Base-by-base conservation (phyloP, 805 yeast species). In the Lipomyces spencermartinsiae region DNA sequence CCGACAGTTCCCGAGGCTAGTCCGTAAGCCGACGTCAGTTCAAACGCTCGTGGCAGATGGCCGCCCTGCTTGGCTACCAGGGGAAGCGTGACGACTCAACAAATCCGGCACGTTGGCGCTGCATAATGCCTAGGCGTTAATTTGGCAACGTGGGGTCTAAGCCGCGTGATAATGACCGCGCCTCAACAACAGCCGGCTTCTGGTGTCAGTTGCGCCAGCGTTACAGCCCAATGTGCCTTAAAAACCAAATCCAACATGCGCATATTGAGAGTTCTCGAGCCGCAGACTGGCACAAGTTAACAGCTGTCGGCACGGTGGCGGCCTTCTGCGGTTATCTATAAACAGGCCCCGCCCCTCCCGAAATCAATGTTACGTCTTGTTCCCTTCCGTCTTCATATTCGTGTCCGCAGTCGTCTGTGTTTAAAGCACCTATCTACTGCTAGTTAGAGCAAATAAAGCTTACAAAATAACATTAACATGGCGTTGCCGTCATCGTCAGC, bases 401-500 rank as follows among this genome's bases (percentile, higher is more conserved):
- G 22, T 43, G 49, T n/a, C 10, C 49, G 22, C 49, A 16, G n/a
- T 43, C 29, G 3, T 25, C 25, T 43, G 49, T 43, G n/a, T 43
- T 43, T 6, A n/a, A 22, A 19, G 4, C 19, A 16, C n/a, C 49
- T 43, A 3, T 19, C n/a, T 16, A 16, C 4, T 43, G 19, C 49
- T n/a, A 43, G 49, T 43, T 53, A 29, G 16, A 53, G 56, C 56
- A 53, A 53, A 53, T 53, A 29, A 53, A 25, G 56, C 29, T 53
- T 29, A 14, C 34, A 10, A 34, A 31, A 34, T 16, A 8, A 9
- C 37, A 7, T 14, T 31, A n/a, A 29, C 35, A 31, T 14, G 39
- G 8, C 22, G 35, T 34, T 51, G 59, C 43, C 59, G 64, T 35
- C 61, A 25, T 9, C 57, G 53, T 68, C 64, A 51, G 19, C 58